phyloP scores from a whole-genome alignment of 352 stramenopile species.

The Globisporangium cystogenes region DNA sequence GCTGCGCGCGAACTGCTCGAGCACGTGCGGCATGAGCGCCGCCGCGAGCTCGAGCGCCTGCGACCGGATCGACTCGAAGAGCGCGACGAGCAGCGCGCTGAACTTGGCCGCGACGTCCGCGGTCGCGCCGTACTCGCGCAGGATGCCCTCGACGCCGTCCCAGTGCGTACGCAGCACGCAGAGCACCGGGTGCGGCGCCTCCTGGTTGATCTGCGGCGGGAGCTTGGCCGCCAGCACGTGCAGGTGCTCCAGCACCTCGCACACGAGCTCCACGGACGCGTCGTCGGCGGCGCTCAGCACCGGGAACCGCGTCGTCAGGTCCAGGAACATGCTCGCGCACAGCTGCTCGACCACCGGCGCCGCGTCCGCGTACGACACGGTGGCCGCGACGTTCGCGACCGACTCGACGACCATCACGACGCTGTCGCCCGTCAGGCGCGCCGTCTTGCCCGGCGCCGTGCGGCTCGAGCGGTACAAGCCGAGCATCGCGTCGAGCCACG shows the following conservation, averaged over 20 bases:
- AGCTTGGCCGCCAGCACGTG: slow-evolving; percentile 49
- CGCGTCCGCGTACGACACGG: slow-evolving; percentile 63
- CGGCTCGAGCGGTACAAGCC: slow-evolving; percentile 49
- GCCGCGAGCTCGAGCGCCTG: slow-evolving; percentile 57
- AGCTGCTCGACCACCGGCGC: slow-evolving; percentile 58
- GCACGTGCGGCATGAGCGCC: slow-evolving; percentile 50
- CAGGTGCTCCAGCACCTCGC: slow-evolving; percentile 55
- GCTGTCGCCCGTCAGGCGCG: slow-evolving; percentile 34
- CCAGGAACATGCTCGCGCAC: slow-evolving; percentile 55
- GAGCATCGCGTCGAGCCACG: slow-evolving; percentile 70
- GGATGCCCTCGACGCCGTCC: slow-evolving; percentile 41
- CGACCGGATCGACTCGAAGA: slow-evolving; percentile 58
- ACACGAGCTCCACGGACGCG: slow-evolving; percentile 43
- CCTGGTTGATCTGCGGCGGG: slow-evolving; percentile 57
- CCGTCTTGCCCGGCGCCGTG: slow-evolving; percentile 11
- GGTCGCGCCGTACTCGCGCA: slow-evolving; percentile 38
- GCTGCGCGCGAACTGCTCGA: slow-evolving; percentile 59
- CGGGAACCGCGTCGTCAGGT: slow-evolving; percentile 40
- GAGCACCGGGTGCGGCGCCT: slow-evolving; percentile 49
- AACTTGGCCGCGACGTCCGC: slow-evolving; percentile 59
- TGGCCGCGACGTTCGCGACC: slow-evolving; percentile 54
- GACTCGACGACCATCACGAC: slow-evolving; percentile 63
- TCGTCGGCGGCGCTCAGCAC: slow-evolving; percentile 43
- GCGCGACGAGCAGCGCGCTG: slow-evolving; percentile 42
- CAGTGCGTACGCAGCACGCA: slow-evolving; percentile 54